These are phyloP conservation scores for Xylariaceae sp. DNA, from an alignment of 2,329 filamentous ascomycete genomes.

Conservation along the genomic window DNA sequence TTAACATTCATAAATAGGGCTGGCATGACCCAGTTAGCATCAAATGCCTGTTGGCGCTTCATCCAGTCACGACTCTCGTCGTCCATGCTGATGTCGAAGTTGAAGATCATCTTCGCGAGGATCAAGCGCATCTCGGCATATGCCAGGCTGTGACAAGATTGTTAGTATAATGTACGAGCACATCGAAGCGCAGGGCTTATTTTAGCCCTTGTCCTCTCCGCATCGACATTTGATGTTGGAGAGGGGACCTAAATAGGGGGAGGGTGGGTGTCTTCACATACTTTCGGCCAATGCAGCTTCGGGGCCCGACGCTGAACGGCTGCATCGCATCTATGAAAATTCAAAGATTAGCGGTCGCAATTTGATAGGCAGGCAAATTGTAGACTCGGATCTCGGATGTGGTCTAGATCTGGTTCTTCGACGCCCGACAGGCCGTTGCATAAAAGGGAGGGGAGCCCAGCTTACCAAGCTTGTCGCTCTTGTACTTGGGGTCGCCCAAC, in stretches of 20 bases:
- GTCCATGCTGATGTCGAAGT: constrained; percentile 35
- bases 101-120: constrained; percentile 34
- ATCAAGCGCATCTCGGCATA: constrained; percentile 41
- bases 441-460: not conserved
- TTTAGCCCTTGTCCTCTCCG: no score
- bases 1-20: constrained; percentile 29
- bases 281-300: constrained; percentile 39
- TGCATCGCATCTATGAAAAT: constrained; percentile 28
- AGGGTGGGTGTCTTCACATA: constrained; percentile 22
- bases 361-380: not conserved
- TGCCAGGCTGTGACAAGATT: constrained; percentile 30
- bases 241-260: not conserved
- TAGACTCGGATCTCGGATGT: no score
- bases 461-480: constrained; percentile 30
- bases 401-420: not conserved
- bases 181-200: no score
- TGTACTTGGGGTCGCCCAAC: constrained; percentile 29
- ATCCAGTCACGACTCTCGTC: constrained; percentile 30
- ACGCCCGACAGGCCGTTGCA: not conserved
- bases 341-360: not conserved
- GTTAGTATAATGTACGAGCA: not conserved
- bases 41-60: constrained; percentile 27
- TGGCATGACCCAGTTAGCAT: constrained; percentile 33
- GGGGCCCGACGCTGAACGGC: constrained; percentile 35
- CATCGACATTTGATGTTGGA: not conserved